Evolutionary conservation across 2,329 filamentous ascomycete genomes (phyloP), one percentile per base, ranked within the genome.

Genomic region (Podosphaera fusca): DNA sequence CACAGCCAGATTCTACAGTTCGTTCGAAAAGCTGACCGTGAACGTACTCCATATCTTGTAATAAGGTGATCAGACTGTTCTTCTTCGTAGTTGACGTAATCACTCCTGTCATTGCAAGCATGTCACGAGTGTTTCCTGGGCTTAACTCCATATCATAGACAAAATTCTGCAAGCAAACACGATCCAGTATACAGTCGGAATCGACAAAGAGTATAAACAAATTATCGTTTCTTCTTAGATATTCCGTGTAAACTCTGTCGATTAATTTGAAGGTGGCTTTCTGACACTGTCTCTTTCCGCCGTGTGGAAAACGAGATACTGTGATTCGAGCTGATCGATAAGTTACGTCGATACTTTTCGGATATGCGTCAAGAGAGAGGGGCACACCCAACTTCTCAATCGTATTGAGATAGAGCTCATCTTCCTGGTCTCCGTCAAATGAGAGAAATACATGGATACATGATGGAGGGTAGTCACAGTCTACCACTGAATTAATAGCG

Each of bases 91-190:
- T 95, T 0, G 88, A 90, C 1, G 90, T 96, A 66, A 96, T 96
- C 66, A 96, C 86, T 36, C 90, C 90, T 12, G 90, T 96, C 87
- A 95, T 95, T 56, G 90, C 90, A 66, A 96, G 75, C 87, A 95
- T 95, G 68, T 94, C 87, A 66, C 82, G 81, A 66, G 85, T 81
- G 71, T 89, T 94, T 57, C 89, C 89, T 0, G 90, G 90, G 69
- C 90, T 95, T 59, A 96, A 75, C 70, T 96, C 88, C 92, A 96
- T 96, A 68, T 96, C 90, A 70, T 92, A 95, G 72, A 96, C 86
- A 70, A 96, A 96, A 69, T 95, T 96, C 68, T 95, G 90, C 59
- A 96, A 79, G 68, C 90, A 96, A 46, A 89, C 80, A 58, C 81
- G 79, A 72, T 96, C 90, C 55, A 96, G 74, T 60, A 95, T 92